Conservation (phyloP, 352 stramenopile genomes). For the Pelagophyceae sp. region DNA sequence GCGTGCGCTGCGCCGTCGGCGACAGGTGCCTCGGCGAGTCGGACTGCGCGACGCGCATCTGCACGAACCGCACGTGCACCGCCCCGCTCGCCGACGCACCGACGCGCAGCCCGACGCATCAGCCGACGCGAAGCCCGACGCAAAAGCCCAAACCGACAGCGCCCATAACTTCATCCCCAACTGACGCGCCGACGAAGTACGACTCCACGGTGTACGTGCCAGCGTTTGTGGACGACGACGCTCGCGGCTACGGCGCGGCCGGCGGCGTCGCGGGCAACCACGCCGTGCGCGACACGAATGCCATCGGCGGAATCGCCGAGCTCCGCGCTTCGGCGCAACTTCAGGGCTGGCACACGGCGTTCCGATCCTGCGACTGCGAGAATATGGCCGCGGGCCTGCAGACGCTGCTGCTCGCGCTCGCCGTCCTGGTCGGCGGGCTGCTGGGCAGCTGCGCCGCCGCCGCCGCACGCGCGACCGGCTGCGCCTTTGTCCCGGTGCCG, state of each 20-base stretch:
- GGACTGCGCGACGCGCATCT: conserved; percentile 14
- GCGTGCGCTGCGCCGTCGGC: conserved; percentile 2
- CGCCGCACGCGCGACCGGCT: background rate
- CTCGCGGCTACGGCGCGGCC: background rate
- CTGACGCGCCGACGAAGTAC: background rate
- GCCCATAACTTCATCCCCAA: too few species aligned
- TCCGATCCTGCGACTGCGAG: background rate
- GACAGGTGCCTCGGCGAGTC: background rate
- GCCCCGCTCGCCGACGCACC: background rate
- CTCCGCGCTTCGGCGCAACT: too few species aligned
- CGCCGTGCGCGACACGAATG: background rate
- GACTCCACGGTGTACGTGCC: background rate
- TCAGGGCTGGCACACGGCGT: background rate
- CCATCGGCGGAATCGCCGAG: too few species aligned
- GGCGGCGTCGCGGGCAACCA: background rate
- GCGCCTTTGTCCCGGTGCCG: background rate
- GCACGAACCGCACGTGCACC: background rate
- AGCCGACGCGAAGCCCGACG: background rate
- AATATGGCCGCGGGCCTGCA: background rate
- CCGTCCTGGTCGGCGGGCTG: background rate
- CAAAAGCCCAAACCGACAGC: too few species aligned
- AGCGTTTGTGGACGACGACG: background rate
- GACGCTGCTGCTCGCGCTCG: background rate
- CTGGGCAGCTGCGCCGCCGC: background rate
- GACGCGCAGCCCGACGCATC: background rate